Base-by-base conservation (phyloP, 306 rosid species). In the Gastrolobium villosum region DNA sequence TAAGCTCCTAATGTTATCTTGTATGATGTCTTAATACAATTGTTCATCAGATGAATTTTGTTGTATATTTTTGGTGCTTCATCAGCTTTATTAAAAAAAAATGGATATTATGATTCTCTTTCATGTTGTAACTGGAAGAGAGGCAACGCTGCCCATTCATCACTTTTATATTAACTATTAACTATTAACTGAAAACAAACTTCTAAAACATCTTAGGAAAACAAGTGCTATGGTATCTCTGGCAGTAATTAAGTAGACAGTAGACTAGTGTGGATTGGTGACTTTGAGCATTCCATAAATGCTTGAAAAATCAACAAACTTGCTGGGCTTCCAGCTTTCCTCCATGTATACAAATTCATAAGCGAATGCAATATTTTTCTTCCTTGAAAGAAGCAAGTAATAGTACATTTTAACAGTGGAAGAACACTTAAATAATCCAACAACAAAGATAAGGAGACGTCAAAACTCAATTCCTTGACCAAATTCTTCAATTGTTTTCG, bases 401-500 rank as follows among this genome's bases (percentile, higher is more conserved):
- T 36, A 13, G 35, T 15, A 41, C 20, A 65, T 41, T 15, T 20
- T 39, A 60, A 78, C 11, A 13, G 49, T 35, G 31, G 11, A 69
- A 54, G 43, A 69, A 45, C 66, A 73, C 2, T 32, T 44, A 4
- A 79, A 64, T 20, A 56, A 48, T 73, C 64, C 7, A 82, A 56
- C 7, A 11, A 20, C 45, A 44, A 68, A 49, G 7, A 26, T 40
- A 78, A 74, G 59, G 50, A 35, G 45, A 64, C 54, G 74, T 88
- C 80, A 89, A 84, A 86, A 74, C 55, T 87, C 83, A 78, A 85
- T 62, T 80, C 75, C 93, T 77, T 77, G 87, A 70, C 99, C 93
- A 53, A 91, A 93, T 76, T 95, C 97, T 87, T 95, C 98, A 54
- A 90, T 85, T 20, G 97, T 90, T 83, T 93, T 88, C 1, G 93